A percentile compares a stretch with the other conserved stretches of the same genome.
phyloP scores from a whole-genome alignment of 352 stramenopile genomes.

The Globisporangium paroecandrum region DNA sequence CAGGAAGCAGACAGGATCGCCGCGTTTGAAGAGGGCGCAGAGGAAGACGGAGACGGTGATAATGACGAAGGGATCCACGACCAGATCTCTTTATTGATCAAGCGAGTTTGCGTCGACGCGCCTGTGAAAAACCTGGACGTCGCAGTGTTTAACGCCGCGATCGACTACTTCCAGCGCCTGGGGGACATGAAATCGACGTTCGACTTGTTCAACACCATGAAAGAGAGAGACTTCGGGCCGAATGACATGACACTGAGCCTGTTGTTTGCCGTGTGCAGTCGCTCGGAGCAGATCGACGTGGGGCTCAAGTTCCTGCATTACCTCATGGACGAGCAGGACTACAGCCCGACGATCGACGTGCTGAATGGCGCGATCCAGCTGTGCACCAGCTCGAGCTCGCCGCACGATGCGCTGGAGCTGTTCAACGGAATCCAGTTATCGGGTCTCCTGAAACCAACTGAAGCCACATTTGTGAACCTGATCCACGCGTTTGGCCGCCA shows the following conservation, averaged over 20 bases:
- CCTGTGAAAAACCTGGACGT: slow-evolving; percentile 31
- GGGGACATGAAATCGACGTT: slow-evolving; percentile 47
- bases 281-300: slow-evolving; percentile 38
- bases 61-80: slow-evolving; percentile 25
- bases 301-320: slow-evolving; percentile 64
- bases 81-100: slow-evolving; percentile 31
- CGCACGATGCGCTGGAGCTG: slow-evolving; percentile 43
- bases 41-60: slow-evolving; percentile 9
- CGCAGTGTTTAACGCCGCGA: slow-evolving; percentile 60
- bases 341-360: slow-evolving; percentile 40
- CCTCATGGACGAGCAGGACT: slow-evolving; percentile 39
- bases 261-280: slow-evolving; percentile 54
- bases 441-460: slow-evolving; percentile 26
- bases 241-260: slow-evolving; percentile 52
- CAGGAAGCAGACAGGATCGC: slow-evolving; percentile 29
- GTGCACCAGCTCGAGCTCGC: slow-evolving; percentile 42
- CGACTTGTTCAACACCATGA: slow-evolving; percentile 62
- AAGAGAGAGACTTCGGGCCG: slow-evolving; percentile 31
- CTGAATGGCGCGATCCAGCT: slow-evolving; percentile 53
- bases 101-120: slow-evolving; percentile 41
- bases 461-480: slow-evolving; percentile 42
- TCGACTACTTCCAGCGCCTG: slow-evolving; percentile 59
- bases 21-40: background rate
- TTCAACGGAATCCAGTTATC: slow-evolving; percentile 50
- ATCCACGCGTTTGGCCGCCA: slow-evolving; percentile 50